phyloP scores from a whole-genome alignment of 106 monocot genomes.

The Posidonia australis region DNA sequence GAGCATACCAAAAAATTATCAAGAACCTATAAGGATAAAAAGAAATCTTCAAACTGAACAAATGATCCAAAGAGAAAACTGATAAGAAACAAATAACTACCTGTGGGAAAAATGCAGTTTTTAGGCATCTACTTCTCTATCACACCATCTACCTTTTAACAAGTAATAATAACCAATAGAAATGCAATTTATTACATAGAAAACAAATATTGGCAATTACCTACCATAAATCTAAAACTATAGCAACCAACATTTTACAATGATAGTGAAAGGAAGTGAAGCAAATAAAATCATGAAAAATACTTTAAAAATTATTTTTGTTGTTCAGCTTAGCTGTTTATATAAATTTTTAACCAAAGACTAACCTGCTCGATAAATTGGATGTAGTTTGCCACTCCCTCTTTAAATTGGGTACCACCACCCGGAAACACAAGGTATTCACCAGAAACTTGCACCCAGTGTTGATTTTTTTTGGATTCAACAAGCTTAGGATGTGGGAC shows the following conservation, averaged over 20 bases:
- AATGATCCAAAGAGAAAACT: no score
- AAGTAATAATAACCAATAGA: neutral
- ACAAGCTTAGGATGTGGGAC: conserved; percentile 73
- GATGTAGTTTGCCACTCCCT: conserved; percentile 64
- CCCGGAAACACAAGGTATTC: conserved; percentile 91
- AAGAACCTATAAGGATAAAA: no score
- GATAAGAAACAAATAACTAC: no score
- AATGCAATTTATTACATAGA: neutral
- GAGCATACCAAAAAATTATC: neutral
- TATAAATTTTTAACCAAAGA: neutral
- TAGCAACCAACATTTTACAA: neutral
- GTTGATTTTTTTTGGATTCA: conserved; percentile 87
- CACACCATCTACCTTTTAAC: neutral
- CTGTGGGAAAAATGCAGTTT: no score
- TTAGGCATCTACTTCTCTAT: neutral
- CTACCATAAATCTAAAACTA: neutral
- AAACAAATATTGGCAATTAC: neutral
- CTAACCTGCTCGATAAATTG: conserved; percentile 76
- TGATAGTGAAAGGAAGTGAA: neutral
- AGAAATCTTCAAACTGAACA: no score
- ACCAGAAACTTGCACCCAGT: conserved; percentile 71
- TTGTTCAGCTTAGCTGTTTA: no score
- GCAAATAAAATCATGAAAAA: neutral
- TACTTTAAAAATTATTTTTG: neutral
- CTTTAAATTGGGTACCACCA: conserved; percentile 93